Evolutionary conservation across 116 monocot species (phyloP), one percentile per base, ranked within the genome.

Genomic region (Dioscorea cayenensis): DNA sequence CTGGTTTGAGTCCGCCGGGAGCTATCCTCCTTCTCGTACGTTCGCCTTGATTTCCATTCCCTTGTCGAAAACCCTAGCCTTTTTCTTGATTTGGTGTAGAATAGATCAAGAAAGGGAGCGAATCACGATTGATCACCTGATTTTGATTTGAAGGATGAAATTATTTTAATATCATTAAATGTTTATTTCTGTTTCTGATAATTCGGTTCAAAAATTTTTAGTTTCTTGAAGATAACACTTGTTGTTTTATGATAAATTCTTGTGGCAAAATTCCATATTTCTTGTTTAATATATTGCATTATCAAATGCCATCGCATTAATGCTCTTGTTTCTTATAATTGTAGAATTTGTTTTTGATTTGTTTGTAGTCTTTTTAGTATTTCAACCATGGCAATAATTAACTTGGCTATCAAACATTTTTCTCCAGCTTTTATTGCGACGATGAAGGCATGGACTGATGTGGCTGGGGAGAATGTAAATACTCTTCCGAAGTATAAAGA

Each of bases 11-110:
- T 76, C 67, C 13, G 85, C 82, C 49, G 59, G 67, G 20, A 83
- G 78, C 75, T 94, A 90, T 73, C 85, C 90, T 14, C 94, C 94
- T 67, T 90, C 88, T 63, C 94, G 94, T 94, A 83, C 35, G 94
- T 94, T 81, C 35, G 87, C 11, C 12, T 48, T 29, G 10, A 60
- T 60, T 32, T 18, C 28, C 18, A 1, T 51, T 60, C 18, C 43
- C 13, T 63, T 11, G 62, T 55, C 14, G 3, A 16, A 55, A 55
- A 55, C 18, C 55, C 55, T n/a, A 55, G 49, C 17, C 17, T 66
- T 76, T 67, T 66, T 11, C 16, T 65, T 32, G 17, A 35, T 65
- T 25, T 3, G 18, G 16, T 29, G 0, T 35, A 16, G 5, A 29
- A 7, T 18, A n/a, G 55, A 55, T 55, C n/a, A 5, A 5, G 55